A percentile compares a stretch with the other conserved stretches of the same genome.
phyloP scores from a whole-genome alignment of 2,329 filamentous ascomycete genomes.

The Colletotrichum graminicola region DNA sequence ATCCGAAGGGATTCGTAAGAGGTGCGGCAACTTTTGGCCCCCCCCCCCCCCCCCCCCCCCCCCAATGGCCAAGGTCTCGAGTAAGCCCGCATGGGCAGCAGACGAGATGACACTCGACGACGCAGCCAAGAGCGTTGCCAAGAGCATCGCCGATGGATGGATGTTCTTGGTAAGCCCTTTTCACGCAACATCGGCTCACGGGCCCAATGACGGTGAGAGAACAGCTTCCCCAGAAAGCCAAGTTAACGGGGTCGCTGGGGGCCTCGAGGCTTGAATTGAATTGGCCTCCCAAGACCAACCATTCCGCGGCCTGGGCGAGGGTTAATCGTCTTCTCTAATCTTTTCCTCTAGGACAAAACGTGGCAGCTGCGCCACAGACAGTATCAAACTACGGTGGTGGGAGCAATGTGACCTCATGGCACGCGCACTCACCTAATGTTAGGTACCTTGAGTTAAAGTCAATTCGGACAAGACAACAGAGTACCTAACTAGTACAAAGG shows the following conservation, averaged over 20 bases:
- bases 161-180: constrained; percentile 35
- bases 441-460: not conserved
- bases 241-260: constrained; percentile 22
- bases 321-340: not conserved
- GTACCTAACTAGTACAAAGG: not conserved
- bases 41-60: not conserved
- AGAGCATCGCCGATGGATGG: constrained; percentile 5
- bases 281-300: constrained; percentile 25
- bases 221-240: constrained; percentile 27
- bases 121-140: constrained; percentile 25
- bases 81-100: not conserved
- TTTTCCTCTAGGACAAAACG: not conserved
- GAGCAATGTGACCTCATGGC: constrained; percentile 23
- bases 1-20: constrained; percentile 1
- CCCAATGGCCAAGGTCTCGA: not conserved
- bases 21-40: constrained; percentile 16
- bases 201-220: constrained; percentile 22
- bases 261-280: not conserved
- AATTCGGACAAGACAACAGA: constrained; percentile 8
- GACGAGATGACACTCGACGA: constrained; percentile 8
- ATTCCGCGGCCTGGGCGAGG: constrained; percentile 8
- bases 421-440: constrained; percentile 1
- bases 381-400: constrained; percentile 17
- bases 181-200: not conserved
- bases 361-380: constrained; percentile 24